Base-by-base conservation (phyloP, 805 yeast genomes). In the Saccharomycopsis malanga region DNA sequence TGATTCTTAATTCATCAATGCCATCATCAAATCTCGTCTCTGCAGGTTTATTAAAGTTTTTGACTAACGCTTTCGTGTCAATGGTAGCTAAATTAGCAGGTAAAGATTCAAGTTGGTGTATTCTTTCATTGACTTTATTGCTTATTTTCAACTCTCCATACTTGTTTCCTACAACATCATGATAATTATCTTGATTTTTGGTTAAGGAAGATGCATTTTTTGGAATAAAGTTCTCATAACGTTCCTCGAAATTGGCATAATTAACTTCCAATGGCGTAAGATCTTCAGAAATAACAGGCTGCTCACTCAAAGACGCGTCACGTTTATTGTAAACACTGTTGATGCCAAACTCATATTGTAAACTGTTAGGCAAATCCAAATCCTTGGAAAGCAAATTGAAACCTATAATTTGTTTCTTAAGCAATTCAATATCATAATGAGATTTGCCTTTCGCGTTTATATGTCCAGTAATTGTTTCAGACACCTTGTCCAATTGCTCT, bases 1-100 rank as follows among this genome's bases (percentile, higher is more conserved):
- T 74, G n/a, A 82, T 61, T 61, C 84, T 84, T 46, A 81, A 62
- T 14, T 70, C 72, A 57, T 83, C 88, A 27, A 71, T 64, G 4
- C 73, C 63, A 17, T 72, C 54, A 45, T 72, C 72, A 40, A 42
- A 48, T 36, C 40, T 48, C 30, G 32, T 23, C n/a, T 29, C 36
- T n/a, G 29, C 42, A 36, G 73, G 66, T 1, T 76, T 63, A 3
- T 56, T 54, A 42, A 73, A 59, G 29, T 69, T 70, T 43, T 62
- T 62, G 3, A 41, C 9, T n/a, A 68, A 41, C 1, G 65, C 57
- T 51, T 75, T 74, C 41, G 71, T 65, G 32, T 70, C 63, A 45
- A 69, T 78, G 2, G 86, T 71, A 22, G 89, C 91, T 44, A 85
- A 57, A 56, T 81, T 83, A 3, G 84, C 76, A 2, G 94, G 93